These are phyloP conservation scores for Triglochin maritima DNA, from an alignment of 106 monocot genomes.

Conservation along the genomic window DNA sequence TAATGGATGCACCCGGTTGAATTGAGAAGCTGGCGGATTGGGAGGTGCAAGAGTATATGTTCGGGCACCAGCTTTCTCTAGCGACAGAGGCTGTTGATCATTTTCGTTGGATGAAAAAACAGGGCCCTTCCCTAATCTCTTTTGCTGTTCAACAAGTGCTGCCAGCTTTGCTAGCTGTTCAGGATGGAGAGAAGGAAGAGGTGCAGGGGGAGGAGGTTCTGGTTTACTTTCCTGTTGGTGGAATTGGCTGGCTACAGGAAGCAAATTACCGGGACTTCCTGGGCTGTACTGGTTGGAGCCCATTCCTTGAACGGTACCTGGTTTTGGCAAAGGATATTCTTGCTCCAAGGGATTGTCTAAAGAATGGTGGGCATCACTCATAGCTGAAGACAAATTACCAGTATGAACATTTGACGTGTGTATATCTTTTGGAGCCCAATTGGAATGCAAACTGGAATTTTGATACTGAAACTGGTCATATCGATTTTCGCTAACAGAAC, in stretches of 20 bases:
- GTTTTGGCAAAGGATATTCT: slow-evolving; percentile 15
- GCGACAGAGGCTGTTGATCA: slow-evolving; percentile 8
- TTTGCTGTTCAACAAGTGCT: slow-evolving; percentile 52
- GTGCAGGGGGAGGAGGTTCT: slow-evolving; percentile 23
- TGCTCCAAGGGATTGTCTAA: slow-evolving; percentile 15
- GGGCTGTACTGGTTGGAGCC: slow-evolving; percentile 17
- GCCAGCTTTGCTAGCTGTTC: slow-evolving; percentile 73
- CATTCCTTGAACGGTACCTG: slow-evolving; percentile 6
- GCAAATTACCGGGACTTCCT: slow-evolving; percentile 11
- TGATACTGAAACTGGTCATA: slow-evolving; percentile 27
- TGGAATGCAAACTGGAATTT: slow-evolving; percentile 14
- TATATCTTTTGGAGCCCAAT: slow-evolving; percentile 18
- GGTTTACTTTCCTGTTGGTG: slow-evolving; percentile 24
- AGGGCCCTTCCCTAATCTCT: slow-evolving; percentile 33
- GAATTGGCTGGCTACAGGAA: slow-evolving; percentile 9
- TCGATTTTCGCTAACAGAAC: slow-evolving; percentile 15
- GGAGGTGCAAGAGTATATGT: slow-evolving; percentile 8
- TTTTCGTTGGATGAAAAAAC: slow-evolving; percentile 7
- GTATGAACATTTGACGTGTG: slow-evolving; percentile 15
- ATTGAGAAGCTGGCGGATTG: background rate
- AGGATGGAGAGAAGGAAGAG: slow-evolving; percentile 34
- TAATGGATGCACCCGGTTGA: slow-evolving; percentile 7
- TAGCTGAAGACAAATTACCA: slow-evolving; percentile 10
- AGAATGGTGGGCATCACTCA: slow-evolving; percentile 13
- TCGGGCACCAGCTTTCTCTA: slow-evolving; percentile 7